Evolutionary conservation across 345 rosid species (phyloP).

Genomic region (Populus ilicifolia): DNA sequence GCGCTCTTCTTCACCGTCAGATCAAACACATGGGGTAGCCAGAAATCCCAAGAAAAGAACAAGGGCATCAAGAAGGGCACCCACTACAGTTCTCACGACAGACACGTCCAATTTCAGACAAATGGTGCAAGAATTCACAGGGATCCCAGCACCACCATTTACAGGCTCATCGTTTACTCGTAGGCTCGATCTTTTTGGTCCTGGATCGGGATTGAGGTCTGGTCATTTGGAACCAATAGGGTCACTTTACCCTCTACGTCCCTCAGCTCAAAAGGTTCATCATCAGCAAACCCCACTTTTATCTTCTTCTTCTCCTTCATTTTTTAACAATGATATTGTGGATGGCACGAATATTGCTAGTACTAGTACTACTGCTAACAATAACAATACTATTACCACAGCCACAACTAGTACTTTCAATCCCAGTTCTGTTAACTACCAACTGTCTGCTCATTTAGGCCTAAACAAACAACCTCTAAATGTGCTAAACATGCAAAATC

Average conservation of each 20-base stretch:
- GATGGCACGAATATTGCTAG: conserved; percentile 13
- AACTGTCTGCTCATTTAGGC: conserved; percentile 30
- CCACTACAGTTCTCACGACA: conserved; percentile 82
- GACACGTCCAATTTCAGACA: conserved; percentile 86
- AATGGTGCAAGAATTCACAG: conserved; percentile 97
- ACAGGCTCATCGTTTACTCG: conserved; percentile 56
- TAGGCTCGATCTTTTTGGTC: conserved; percentile 60
- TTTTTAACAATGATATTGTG: not conserved
- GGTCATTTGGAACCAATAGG: conserved; percentile 36
- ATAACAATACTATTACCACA: conserved; percentile 7
- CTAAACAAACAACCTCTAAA: conserved; percentile 30
- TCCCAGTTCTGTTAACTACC: conserved; percentile 33
- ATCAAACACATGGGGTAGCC: not conserved
- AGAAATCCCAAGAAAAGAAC: conserved; percentile 81
- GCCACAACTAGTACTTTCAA: conserved; percentile 18
- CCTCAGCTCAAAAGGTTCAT: conserved; percentile 49
- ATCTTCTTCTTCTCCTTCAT: conserved; percentile 26
- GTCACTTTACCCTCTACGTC: conserved; percentile 47
- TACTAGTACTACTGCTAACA: not conserved
- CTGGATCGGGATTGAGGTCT: conserved; percentile 36
- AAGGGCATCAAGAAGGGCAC: conserved; percentile 83
- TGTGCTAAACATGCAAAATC: conserved; percentile 34
- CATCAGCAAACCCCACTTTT: conserved; percentile 22
- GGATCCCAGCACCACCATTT: conserved; percentile 77
- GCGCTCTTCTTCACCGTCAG: conserved; percentile 4